These are phyloP conservation scores for Lasiodiplodia citricola DNA, from an alignment of 2,329 filamentous ascomycete species.

Conservation along the genomic window DNA sequence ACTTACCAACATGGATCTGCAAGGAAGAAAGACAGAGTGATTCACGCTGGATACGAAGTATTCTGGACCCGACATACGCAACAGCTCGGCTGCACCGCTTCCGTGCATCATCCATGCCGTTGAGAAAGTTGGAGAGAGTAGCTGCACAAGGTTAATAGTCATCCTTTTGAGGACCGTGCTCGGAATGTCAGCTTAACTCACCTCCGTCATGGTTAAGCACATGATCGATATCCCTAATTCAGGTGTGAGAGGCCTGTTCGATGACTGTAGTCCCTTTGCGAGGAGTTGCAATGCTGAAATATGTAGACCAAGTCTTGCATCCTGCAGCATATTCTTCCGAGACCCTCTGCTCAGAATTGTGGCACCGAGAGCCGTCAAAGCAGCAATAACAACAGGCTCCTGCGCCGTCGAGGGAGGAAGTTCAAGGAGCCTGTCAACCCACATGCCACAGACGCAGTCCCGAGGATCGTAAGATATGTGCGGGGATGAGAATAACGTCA, in stretches of 20 bases:
- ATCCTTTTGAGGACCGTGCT: neutral
- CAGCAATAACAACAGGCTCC: neutral
- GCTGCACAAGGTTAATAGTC: neutral
- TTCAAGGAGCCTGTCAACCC: neutral
- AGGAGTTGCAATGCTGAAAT: neutral
- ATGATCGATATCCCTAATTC: neutral
- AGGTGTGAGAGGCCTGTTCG: neutral
- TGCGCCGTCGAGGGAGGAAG: neutral
- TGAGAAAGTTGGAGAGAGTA: neutral
- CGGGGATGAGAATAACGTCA: neutral
- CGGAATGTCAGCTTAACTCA: neutral
- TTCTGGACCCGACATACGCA: neutral
- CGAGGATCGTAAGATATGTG: neutral
- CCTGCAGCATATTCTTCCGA: neutral
- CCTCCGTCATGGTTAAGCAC: neutral
- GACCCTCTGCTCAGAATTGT: neutral
- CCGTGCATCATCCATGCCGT: neutral
- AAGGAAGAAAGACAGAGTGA: neutral
- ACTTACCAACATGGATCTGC: neutral
- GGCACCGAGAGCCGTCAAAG: neutral
- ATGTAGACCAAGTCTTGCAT: neutral
- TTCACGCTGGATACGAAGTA: neutral
- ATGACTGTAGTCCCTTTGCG: neutral
- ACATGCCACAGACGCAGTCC: neutral
- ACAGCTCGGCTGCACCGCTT: neutral